Base-by-base conservation (phyloP, 1,284 basidiomycete genomes). In the Ceratorhiza oryzae-sativae region DNA sequence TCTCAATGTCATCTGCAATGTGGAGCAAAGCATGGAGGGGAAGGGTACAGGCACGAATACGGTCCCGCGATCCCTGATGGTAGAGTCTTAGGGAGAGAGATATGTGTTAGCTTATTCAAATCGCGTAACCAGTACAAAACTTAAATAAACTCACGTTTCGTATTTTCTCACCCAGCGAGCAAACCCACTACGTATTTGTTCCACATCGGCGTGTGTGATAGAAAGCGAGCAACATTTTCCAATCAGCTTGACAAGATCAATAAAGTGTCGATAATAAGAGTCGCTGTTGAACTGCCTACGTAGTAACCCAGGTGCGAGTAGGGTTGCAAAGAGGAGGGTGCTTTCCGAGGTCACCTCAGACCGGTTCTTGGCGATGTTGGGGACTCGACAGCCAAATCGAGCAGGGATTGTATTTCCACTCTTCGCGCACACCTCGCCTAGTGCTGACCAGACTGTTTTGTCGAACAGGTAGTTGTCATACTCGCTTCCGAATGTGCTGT, bases 241-340 rank as follows among this genome's bases (percentile, higher is more conserved):
- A 10, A 74, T 72, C 2, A 58, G 27, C 12, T 46, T 25, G 18
- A 62, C 45, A 20, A 86, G 79, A 0, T 76, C 15, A 4, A 84
- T 59, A 71, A 86, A 84, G 73, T 86, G 84, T 0, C 77, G 72
- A 72, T 83, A 85, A 70, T 83, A 85, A 48, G 75, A 76, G 1
- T 23, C 48, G 0, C 78, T 61, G 2, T 79, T 79, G 45, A 80
- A 79, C 0, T 77, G 75, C 0, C 75, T n/a, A 1, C 59, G 71
- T 0, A 86, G 80, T 0, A 85, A 76, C 1, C 81, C 76, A 0
- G 84, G 84, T 0, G 76, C 82, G 8, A 86, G 55, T 72, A 81
- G 84, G 12, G 77, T 75, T 1, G 77, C 78, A 81, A 82, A 85
- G 56, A 84, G 79, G 0, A 79, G 79, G 75, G 80, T 81, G 0